Evolutionary conservation across 225 moss, liverwort and hornwort species (phyloP).

Genomic region (Straminergon stramineum): DNA sequence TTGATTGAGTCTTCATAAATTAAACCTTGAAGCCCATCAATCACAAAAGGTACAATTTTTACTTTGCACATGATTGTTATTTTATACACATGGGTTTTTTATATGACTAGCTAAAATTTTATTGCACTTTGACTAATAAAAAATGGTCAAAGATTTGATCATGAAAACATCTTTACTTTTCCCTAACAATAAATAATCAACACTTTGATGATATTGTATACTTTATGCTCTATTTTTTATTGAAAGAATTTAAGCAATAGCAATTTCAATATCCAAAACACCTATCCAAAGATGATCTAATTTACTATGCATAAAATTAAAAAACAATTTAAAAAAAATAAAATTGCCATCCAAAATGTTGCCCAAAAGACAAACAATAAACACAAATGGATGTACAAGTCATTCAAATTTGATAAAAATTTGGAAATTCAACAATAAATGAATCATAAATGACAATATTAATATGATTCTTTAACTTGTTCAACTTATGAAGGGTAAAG

Average conservation of each 20-base stretch:
- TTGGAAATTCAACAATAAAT: not conserved
- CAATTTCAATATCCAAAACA: not conserved
- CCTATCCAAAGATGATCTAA: no score
- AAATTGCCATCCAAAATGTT: not conserved
- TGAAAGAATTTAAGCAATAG: not conserved
- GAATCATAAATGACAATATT: not conserved
- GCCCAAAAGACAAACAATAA: not conserved
- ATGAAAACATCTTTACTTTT: not conserved
- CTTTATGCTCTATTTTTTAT: not conserved
- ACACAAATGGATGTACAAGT: rapidly evolving
- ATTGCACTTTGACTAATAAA: not conserved
- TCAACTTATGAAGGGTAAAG: not conserved
- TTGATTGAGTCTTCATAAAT: not conserved
- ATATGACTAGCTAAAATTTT: not conserved
- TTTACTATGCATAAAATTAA: not conserved
- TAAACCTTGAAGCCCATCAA: no score
- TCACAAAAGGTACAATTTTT: not conserved
- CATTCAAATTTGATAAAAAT: not conserved
- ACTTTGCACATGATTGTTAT: not conserved
- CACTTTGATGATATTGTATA: rapidly evolving
- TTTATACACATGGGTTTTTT: not conserved
- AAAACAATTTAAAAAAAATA: no score
- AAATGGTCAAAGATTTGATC: not conserved
- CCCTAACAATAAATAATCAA: not conserved
- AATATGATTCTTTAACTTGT: not conserved